phyloP scores from a whole-genome alignment of 2,329 filamentous ascomycete genomes.

The Juglanconis juglandina region DNA sequence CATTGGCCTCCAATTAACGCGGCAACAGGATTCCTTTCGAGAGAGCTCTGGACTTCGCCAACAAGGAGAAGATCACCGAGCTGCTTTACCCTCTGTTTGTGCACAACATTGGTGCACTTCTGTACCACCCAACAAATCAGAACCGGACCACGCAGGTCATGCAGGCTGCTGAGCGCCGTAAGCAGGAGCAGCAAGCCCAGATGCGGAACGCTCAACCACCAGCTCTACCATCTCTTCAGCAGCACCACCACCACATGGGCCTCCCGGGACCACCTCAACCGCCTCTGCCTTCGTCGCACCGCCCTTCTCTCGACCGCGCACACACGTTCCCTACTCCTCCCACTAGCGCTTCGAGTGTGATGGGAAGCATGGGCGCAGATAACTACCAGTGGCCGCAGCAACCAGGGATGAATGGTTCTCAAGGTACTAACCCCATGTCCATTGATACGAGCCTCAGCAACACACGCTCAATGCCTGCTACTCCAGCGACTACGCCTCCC shows the following conservation, averaged over 20 bases:
- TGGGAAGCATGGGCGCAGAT: constrained; percentile 67
- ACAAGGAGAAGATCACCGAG: constrained; percentile 99
- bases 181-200: constrained; percentile 63
- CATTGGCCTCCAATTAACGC: not conserved
- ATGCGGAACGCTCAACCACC: constrained; percentile 58
- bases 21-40: constrained; percentile 87
- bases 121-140: constrained; percentile 92
- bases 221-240: constrained; percentile 65
- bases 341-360: constrained; percentile 85
- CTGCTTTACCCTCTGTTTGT: constrained; percentile 93
- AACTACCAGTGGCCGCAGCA: constrained; percentile 72
- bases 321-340: constrained; percentile 94
- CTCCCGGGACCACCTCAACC: constrained; percentile 53
- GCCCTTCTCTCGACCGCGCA: constrained; percentile 76
- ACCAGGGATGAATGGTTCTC: constrained; percentile 58
- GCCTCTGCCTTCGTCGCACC: constrained; percentile 63
- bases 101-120: constrained; percentile 88
- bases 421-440: constrained; percentile 67
- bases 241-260: constrained; percentile 58
- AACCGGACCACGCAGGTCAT: constrained; percentile 80
- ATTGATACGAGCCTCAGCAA: constrained; percentile 79
- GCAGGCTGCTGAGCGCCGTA: constrained; percentile 76
- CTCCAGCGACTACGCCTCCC: constrained; percentile 87
- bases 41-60: constrained; percentile 94
- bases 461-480: constrained; percentile 81